Conservation (phyloP, 192 early-diverging fungal genomes). For the Backusella australiensis region DNA sequence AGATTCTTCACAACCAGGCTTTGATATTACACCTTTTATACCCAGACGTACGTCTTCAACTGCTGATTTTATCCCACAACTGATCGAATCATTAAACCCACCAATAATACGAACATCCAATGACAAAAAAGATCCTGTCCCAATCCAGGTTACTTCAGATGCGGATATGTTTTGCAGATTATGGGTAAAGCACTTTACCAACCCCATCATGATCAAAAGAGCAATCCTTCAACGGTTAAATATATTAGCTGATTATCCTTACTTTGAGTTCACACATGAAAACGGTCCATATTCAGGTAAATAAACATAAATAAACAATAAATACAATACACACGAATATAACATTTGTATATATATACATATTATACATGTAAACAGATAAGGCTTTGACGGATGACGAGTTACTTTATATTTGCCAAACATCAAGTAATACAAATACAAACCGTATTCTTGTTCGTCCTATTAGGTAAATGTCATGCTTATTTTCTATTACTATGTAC, state of each 20-base stretch:
- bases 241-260: background rate
- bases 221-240: conserved; percentile 9
- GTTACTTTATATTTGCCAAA: conserved; percentile 24
- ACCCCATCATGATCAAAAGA: conserved; percentile 6
- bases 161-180: conserved; percentile 17
- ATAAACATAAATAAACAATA: background rate
- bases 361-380: conserved; percentile 3
- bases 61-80: conserved; percentile 4
- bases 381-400: conserved; percentile 14
- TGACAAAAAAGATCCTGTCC: background rate
- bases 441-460: conserved; percentile 24
- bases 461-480: background rate
- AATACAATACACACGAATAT: background rate
- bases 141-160: conserved; percentile 23
- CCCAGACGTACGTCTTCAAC: conserved; percentile 25
- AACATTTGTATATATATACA: background rate
- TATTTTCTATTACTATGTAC: background rate
- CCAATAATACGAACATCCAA: conserved; percentile 1
- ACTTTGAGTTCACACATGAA: conserved; percentile 11
- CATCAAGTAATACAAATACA: conserved; percentile 18
- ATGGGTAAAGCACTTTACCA: background rate
- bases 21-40: conserved; percentile 19
- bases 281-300: conserved; percentile 5
- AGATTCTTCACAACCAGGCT: conserved; percentile 3
- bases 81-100: conserved; percentile 13